Percentiles rank a stretch among this genome's conserved stretches.
phyloP scores from a whole-genome alignment of 169 alveolate species.

The Cryptosporidium sp. region DNA sequence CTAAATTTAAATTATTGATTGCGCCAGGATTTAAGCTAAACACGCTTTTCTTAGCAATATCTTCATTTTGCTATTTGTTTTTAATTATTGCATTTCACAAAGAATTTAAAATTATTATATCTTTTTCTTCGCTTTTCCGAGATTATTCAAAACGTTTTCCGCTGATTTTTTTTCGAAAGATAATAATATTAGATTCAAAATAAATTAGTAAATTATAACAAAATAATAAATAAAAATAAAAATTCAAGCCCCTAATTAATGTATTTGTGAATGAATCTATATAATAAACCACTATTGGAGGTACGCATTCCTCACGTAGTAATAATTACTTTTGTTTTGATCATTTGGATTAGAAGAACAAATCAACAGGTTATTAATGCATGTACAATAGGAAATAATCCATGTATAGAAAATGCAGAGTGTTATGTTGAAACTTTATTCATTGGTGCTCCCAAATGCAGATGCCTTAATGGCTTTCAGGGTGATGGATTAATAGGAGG shows the following conservation, averaged over 20 bases:
- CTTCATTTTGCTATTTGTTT: background rate
- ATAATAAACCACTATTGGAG: slow-evolving; percentile 3
- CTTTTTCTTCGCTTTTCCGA: slow-evolving; percentile 25
- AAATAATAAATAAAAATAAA: background rate
- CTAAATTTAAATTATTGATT: background rate
- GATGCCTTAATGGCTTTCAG: slow-evolving; percentile 77
- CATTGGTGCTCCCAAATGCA: slow-evolving; percentile 78
- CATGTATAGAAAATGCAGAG: slow-evolving; percentile 65
- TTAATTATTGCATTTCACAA: background rate
- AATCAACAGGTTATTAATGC: slow-evolving; percentile 56
- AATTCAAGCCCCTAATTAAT: background rate
- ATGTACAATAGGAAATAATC: slow-evolving; percentile 74
- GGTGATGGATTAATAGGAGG: slow-evolving; percentile 79
- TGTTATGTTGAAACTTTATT: slow-evolving; percentile 71
- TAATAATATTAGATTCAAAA: background rate
- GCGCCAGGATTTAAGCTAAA: slow-evolving; percentile 5
- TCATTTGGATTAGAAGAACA: slow-evolving; percentile 13
- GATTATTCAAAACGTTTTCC: background rate
- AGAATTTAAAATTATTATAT: slow-evolving; percentile 4
- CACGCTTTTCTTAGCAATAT: background rate
- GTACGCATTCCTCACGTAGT: background rate
- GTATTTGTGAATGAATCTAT: slow-evolving; percentile 23
- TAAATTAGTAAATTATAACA: no score
- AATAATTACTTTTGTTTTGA: background rate
- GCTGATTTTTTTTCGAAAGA: background rate